Percentiles rank a stretch among this genome's conserved stretches.
Evolutionary conservation across 805 yeast species (phyloP).

Genomic region (Hanseniaspora nectarophila): DNA sequence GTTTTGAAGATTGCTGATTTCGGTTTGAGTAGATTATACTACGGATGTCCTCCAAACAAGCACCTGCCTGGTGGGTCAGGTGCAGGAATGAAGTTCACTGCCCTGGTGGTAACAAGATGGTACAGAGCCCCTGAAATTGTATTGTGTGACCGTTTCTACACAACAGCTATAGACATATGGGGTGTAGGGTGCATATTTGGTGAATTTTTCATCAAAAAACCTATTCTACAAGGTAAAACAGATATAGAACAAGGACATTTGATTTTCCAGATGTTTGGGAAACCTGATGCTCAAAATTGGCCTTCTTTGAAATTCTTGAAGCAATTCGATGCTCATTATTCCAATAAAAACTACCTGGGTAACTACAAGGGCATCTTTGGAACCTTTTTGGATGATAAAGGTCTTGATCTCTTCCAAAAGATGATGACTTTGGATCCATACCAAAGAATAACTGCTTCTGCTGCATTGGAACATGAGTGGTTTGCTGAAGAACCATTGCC

Average conservation of each 20-base stretch:
- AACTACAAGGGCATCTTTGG: conserved; percentile 41
- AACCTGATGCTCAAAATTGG: conserved; percentile 54
- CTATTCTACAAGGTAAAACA: conserved; percentile 72
- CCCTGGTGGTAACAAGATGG: conserved; percentile 92
- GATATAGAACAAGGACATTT: conserved; percentile 80
- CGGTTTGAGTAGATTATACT: conserved; percentile 74
- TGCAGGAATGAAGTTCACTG: conserved; percentile 36
- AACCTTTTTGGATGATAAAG: conserved; percentile 29
- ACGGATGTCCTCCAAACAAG: conserved; percentile 46
- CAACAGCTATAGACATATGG: conserved; percentile 96
- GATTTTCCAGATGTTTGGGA: conserved; percentile 71
- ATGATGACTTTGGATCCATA: conserved; percentile 60
- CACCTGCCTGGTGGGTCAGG: conserved; percentile 37
- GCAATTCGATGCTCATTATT: conserved; percentile 32
- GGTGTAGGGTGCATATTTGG: conserved; percentile 94
- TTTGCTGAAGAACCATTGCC: conserved; percentile 61
- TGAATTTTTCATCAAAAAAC: conserved; percentile 70
- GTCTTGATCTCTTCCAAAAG: conserved; percentile 46
- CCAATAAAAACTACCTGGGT: conserved; percentile 29
- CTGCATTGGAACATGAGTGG: conserved; percentile 60
- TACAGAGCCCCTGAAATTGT: conserved; percentile 91
- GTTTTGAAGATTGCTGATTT: conserved; percentile 85
- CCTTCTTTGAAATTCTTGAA: conserved; percentile 52
- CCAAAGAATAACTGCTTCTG: conserved; percentile 63
- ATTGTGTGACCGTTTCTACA: conserved; percentile 72